A percentile compares a stretch with the other conserved stretches of the same genome.
Evolutionary conservation across 2,329 filamentous ascomycete genomes (phyloP).

Genomic region (Dactylonectria estremocensis): DNA sequence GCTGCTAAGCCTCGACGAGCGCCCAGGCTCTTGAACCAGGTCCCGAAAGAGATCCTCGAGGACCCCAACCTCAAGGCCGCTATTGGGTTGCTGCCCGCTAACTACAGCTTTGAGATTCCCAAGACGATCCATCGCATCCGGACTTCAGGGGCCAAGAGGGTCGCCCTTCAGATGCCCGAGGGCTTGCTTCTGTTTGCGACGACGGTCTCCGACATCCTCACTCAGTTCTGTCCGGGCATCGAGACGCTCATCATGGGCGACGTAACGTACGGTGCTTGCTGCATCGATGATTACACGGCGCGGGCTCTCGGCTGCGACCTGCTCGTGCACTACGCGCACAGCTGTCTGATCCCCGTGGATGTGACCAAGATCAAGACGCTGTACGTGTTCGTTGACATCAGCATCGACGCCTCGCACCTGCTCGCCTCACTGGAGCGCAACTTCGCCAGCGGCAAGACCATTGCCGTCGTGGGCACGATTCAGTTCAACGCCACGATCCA

Average conservation of each 20-base stretch:
- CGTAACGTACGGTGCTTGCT: conserved; percentile 98
- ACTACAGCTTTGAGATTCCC: conserved; percentile 98
- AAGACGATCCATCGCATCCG: conserved; percentile 98
- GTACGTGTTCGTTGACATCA: conserved; percentile 98
- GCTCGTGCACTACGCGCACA: conserved; percentile 96
- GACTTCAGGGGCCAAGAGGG: conserved; percentile 81
- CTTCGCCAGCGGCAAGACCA: conserved; percentile 86
- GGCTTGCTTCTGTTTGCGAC: conserved; percentile 95
- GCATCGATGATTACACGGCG: conserved; percentile 98
- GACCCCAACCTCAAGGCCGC: conserved; percentile 90
- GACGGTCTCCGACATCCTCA: conserved; percentile 96
- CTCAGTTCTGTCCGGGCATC: conserved; percentile 91
- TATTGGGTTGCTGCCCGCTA: conserved; percentile 88
- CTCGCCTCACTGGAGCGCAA: conserved; percentile 90
- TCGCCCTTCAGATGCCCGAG: conserved; percentile 98
- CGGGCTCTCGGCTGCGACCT: conserved; percentile 94
- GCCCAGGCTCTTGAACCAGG: conserved; percentile 89
- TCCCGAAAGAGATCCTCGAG: conserved; percentile 88
- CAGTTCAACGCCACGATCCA: conserved; percentile 99
- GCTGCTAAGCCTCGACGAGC: conserved; percentile 80
- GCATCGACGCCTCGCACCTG: conserved; percentile 91
- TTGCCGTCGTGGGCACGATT: conserved; percentile 96
- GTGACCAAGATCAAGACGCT: conserved; percentile 97
- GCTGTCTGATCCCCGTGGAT: conserved; percentile 95
- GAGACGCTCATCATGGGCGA: conserved; percentile 99